Evolutionary conservation across 2,329 filamentous ascomycete genomes (phyloP), one percentile per base, ranked within the genome.

Genomic region (Aulographum hederae): DNA sequence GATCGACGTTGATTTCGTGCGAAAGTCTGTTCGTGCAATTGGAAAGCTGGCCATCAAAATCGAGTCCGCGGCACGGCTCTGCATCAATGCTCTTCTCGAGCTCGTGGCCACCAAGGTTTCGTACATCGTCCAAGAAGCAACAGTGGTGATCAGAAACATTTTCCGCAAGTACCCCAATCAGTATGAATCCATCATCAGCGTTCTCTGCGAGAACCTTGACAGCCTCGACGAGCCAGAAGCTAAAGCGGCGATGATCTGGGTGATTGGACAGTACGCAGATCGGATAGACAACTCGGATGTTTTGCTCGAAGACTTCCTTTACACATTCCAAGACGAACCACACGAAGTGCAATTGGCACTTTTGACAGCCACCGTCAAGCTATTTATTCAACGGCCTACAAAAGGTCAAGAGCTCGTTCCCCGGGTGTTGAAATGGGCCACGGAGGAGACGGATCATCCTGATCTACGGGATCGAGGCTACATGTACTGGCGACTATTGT

Each of bases 41-140:
- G 89, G 89, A 38, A 98, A 98, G 57, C 65, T 98, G 37, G 89
- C 89, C 38, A 95, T 98, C 60, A 98, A 98, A 61, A 98, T 98
- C 42, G 89, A 95, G 53, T 82, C 86, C 2, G 84, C 89, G 3
- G 84, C 89, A 8, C 70, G 74, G 43, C 68, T 79, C 37, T 98
- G 89, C 56, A 98, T 98, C 50, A 85, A 86, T 47, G 76, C 91
- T 4, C 65, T 98, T 1, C 66, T 98, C 14, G 84, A 94, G 39
- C 69, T 98, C 26, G 89, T 98, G 29, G 78, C 85, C 18, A 95
- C 89, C n/a, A 95, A 95, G 57, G 77, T 98, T 33, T 91, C 85
- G 0, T 98, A 98, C 49, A 98, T 98, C 42, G 89, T 98, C 1
- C 89, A 98, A 56, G 89, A 98, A 61, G 89, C 89, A 12, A 98